Evolutionary conservation across 345 rosid species (phyloP), one percentile per base, ranked within the genome.

Genomic region (Eutrema heterophyllum): DNA sequence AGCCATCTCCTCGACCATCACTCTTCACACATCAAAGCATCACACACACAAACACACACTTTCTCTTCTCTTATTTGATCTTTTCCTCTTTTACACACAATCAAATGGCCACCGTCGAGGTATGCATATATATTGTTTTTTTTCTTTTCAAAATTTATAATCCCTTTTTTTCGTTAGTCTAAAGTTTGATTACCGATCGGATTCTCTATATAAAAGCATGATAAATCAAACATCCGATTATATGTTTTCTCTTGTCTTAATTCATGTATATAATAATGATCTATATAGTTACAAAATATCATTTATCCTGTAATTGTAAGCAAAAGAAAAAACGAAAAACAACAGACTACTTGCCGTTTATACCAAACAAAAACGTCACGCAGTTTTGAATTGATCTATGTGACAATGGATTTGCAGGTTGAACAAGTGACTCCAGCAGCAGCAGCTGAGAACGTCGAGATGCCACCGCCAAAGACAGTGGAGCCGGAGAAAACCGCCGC

Each of bases 51-150:
- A 35, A 74, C 29, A 74, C 36, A 56, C 40, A 38, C 32, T 48
- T 13, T 38, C 59, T 45, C 67, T 57, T 65, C 64, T 70, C 58
- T 36, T 44, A 30, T 68, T 38, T 43, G 64, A 16, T 69, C 2
- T 52, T 33, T 55, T n/a, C 35, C 12, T 38, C 54, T 56, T 39
- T 35, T 69, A 67, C 7, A 56, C 62, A 49, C 61, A 70, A 57
- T 64, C 63, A 77, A 77, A 77, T 77, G 81, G 73, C 81, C 68
- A 71, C 77, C 43, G 73, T 43, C 56, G 73, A 77, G 62, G 81
- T 77, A 71, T 50, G 24, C 43, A 59, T 8, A 21, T 21, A 21
- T 21, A 21, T 21, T 21, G 24, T 21, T 21, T 21, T 21, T 21
- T 21, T 21, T 21, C 1, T 59, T 18, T 13, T 6, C 9, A 26